A percentile compares a stretch with the other conserved stretches of the same genome.
phyloP scores from a whole-genome alignment of 2,329 filamentous ascomycete genomes.

The Penicillium thymicola region DNA sequence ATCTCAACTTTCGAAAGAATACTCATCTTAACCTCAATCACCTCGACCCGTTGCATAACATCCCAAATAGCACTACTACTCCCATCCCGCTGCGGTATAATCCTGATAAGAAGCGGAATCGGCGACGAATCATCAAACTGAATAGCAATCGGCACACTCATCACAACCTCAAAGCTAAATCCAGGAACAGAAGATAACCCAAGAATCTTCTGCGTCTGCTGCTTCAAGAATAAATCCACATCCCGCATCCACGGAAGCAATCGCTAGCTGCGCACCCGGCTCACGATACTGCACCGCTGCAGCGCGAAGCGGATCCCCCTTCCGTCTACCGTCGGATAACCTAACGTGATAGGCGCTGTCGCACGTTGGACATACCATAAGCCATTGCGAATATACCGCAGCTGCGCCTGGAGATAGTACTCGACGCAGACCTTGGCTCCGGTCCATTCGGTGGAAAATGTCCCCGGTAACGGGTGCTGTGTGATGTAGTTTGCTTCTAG shows the following conservation, averaged over 20 bases:
- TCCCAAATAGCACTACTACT: slow-evolving; percentile 13
- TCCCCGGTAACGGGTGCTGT: not conserved
- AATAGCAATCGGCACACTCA: slow-evolving; percentile 28
- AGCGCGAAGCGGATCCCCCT: not conserved
- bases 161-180: slow-evolving; percentile 26
- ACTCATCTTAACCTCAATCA: slow-evolving; percentile 14
- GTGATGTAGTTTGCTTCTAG: not conserved
- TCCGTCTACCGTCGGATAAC: not conserved
- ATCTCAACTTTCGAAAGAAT: slow-evolving; percentile 4
- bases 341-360: not conserved
- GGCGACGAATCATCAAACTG: slow-evolving; percentile 16
- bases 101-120: slow-evolving; percentile 14
- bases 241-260: slow-evolving; percentile 33
- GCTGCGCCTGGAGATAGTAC: not conserved
- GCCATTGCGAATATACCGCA: not conserved
- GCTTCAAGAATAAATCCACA: slow-evolving; percentile 31
- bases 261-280: slow-evolving; percentile 25
- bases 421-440: not conserved
- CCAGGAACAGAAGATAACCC: slow-evolving; percentile 32
- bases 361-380: not conserved
- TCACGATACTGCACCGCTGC: not conserved
- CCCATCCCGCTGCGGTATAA: not conserved
- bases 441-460: not conserved
- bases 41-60: slow-evolving; percentile 9
- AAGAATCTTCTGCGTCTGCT: slow-evolving; percentile 36